A percentile compares a stretch with the other conserved stretches of the same genome.
Conservation (phyloP, 1,284 basidiomycete species). For the Tylopilus sp. region DNA sequence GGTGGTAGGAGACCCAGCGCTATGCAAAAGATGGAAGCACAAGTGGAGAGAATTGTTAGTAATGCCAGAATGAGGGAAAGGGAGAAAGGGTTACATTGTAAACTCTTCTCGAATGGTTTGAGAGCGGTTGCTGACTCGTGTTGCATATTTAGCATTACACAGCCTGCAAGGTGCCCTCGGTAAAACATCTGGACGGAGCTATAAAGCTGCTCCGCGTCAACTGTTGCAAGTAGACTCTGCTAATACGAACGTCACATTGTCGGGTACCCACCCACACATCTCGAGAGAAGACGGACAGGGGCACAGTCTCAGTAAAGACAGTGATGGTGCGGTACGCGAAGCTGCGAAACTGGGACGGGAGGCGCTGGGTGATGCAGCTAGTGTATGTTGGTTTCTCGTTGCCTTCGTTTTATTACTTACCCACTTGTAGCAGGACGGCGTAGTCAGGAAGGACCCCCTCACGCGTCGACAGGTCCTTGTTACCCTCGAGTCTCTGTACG, state of each 20-base stretch:
- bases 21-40: slow-evolving; percentile 96
- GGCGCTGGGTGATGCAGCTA: slow-evolving; percentile 55
- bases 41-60: slow-evolving; percentile 95
- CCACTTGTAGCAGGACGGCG: slow-evolving; percentile 47
- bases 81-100: slow-evolving; percentile 73
- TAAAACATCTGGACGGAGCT: slow-evolving; percentile 86
- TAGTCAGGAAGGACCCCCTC: slow-evolving; percentile 68
- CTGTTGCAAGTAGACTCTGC: slow-evolving; percentile 81
- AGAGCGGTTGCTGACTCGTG: slow-evolving; percentile 10
- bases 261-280: slow-evolving; percentile 57
- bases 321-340: slow-evolving; percentile 61
- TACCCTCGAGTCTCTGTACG: slow-evolving; percentile 86
- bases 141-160: slow-evolving; percentile 53
- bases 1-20: slow-evolving; percentile 81
- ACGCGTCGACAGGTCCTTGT: slow-evolving; percentile 77
- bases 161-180: slow-evolving; percentile 95
- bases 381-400: slow-evolving; percentile 40
- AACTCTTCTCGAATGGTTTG: slow-evolving; percentile 23
- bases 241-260: slow-evolving; percentile 49
- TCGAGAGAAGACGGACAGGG: slow-evolving; percentile 48
- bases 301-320: slow-evolving; percentile 35
- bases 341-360: slow-evolving; percentile 72
- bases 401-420: not conserved
- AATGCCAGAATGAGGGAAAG: slow-evolving; percentile 86
- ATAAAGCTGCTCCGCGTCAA: slow-evolving; percentile 94